Conservation (phyloP, 768 basidiomycete genomes). For the Serendipita sp. region DNA sequence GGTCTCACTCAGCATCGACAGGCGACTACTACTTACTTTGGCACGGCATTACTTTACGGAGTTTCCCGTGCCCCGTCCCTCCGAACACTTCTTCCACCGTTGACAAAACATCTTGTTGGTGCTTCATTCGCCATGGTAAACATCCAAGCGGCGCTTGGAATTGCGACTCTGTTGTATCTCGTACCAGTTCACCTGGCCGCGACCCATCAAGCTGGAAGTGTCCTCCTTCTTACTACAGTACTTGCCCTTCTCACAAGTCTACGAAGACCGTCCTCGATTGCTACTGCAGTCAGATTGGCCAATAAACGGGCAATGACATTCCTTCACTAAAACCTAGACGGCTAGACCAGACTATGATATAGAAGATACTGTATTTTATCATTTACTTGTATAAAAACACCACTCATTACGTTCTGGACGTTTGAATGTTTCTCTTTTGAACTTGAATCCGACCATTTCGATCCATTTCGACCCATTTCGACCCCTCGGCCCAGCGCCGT, state of each 20-base stretch:
- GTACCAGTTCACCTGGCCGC: constrained; percentile 89
- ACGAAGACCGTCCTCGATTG: constrained; percentile 50
- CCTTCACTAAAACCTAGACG: neutral
- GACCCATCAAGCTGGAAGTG: constrained; percentile 88
- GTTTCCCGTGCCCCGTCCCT: constrained; percentile 37
- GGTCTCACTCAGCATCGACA: constrained; percentile 18
- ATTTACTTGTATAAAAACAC: neutral
- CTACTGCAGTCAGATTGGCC: constrained; percentile 21
- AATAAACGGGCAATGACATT: neutral
- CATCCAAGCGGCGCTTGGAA: constrained; percentile 60
- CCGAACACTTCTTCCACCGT: constrained; percentile 38
- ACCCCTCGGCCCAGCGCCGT: too few species aligned
- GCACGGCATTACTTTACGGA: constrained; percentile 46
- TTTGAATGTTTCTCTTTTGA: neutral
- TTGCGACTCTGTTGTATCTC: constrained; percentile 75
- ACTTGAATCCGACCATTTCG: too few species aligned
- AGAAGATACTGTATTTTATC: constrained; percentile 6
- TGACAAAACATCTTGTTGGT: constrained; percentile 33
- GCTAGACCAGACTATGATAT: neutral
- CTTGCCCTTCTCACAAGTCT: constrained; percentile 58
- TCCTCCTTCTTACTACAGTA: constrained; percentile 69
- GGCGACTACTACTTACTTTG: constrained; percentile 74
- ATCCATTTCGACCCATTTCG: too few species aligned
- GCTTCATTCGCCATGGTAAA: constrained; percentile 68
- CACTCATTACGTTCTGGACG: neutral